These are phyloP conservation scores for Trichoderma koningiopsis DNA, from an alignment of 2,329 filamentous ascomycete species.

Conservation along the genomic window DNA sequence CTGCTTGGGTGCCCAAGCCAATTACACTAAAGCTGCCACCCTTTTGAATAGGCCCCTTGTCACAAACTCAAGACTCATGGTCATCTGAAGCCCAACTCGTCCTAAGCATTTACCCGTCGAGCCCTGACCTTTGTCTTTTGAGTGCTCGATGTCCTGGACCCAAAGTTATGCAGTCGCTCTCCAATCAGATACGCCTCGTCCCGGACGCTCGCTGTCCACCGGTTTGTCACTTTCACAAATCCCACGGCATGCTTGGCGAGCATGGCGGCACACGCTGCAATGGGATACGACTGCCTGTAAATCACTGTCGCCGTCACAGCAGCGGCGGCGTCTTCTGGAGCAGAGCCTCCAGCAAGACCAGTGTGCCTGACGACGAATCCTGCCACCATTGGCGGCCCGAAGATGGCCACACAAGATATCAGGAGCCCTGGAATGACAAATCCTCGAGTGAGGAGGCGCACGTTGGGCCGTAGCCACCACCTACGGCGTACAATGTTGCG, in stretches of 20 bases:
- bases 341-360: slow-evolving; percentile 23
- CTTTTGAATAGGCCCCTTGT: background rate
- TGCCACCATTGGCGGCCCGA: slow-evolving; percentile 64
- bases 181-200: slow-evolving; percentile 98
- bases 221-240: slow-evolving; percentile 63
- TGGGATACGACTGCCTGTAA: slow-evolving; percentile 70
- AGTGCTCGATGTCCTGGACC: slow-evolving; percentile 48
- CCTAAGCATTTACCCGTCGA: slow-evolving; percentile 38
- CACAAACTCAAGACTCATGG: slow-evolving; percentile 32
- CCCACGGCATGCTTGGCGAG: slow-evolving; percentile 48
- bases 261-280: slow-evolving; percentile 54
- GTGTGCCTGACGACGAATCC: slow-evolving; percentile 35
- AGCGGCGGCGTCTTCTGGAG: slow-evolving; percentile 37
- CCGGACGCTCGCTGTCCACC: slow-evolving; percentile 79
- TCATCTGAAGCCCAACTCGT: background rate
- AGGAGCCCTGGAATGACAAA: slow-evolving; percentile 77
- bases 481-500: slow-evolving; percentile 73
- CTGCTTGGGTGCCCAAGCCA: background rate
- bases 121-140: slow-evolving; percentile 40
- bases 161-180: slow-evolving; percentile 92
- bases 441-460: slow-evolving; percentile 76
- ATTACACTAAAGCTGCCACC: background rate
- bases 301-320: slow-evolving; percentile 42
- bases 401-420: slow-evolving; percentile 63
- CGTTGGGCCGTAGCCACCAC: slow-evolving; percentile 80